Evolutionary conservation across 345 rosid species (phyloP), one percentile per base, ranked within the genome.

Genomic region (Lepidium didymum): DNA sequence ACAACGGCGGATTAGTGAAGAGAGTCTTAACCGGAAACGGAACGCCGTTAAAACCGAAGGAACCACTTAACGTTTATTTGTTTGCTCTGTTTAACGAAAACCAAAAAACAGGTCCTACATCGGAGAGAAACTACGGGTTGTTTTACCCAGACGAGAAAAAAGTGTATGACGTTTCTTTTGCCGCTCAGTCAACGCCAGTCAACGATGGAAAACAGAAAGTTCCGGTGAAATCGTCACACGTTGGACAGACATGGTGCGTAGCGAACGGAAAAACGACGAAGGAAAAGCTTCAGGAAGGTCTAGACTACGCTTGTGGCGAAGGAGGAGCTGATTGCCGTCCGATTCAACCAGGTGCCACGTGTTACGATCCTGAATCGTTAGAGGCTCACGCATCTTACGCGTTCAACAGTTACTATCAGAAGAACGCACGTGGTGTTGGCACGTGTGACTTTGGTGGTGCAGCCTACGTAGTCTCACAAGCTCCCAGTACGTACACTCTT

Each of bases 381-480:
- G 92, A 72, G 62, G 96, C 99, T 1, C 99, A 95, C 70, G 96
- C 99, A 4, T 87, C 97, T 10, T 95, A 82, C 16, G 99, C 99
- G 8, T 95, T 91, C 81, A 91, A 95, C 76, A 91, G 97, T 75
- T 91, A 86, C 45, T 95, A 89, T 53, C 97, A 95, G 87, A 91
- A 84, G 83, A 82, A 86, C n/a, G 68, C 77, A 11, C 96, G 97
- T 42, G 77, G 56, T 5, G 56, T 66, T 21, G 99, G 99, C 64
- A 78, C 87, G 65, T 95, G 99, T 35, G 42, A 87, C 5, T 95
- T 95, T 74, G 87, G 84, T 10, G 96, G 96, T 45, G 80, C 89
- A 6, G 96, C 96, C n/a, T 82, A 72, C 67, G 90, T 91, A 25
- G 96, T 85, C 79, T 77, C 86, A 7, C 89, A 89, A 55, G 53